Evolutionary conservation across 2,329 filamentous ascomycete genomes (phyloP), one percentile per base, ranked within the genome.

Genomic region (Tricladium varicosporioides): DNA sequence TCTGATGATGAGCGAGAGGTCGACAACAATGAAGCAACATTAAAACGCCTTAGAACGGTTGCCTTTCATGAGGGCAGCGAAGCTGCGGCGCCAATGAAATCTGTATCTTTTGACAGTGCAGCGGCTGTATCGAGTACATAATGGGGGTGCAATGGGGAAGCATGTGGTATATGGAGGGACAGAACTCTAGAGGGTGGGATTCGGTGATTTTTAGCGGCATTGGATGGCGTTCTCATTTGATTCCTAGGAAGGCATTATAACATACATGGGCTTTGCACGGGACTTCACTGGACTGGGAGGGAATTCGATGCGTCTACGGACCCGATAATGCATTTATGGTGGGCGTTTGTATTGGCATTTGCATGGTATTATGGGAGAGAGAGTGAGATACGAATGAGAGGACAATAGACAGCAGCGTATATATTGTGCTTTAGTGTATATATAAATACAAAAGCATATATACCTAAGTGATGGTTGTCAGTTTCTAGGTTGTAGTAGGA

Each of bases 131-230:
- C 36, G 22, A n/a, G 36, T 48, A n/a, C 31, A 49, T 42, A 53
- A n/a, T n/a, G 32, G 33, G 19, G 27, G n/a, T n/a, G n/a, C n/a
- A n/a, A n/a, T n/a, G n/a, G n/a, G n/a, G n/a, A n/a, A n/a, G n/a
- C n/a, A n/a, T n/a, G n/a, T n/a, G 14, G 42, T 44, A 56, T 51
- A 22, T 44, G 33, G 16, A 36, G 43, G 19, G 42, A 13, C n/a
- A 27, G 15, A 10, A 15, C 9, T 27, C n/a, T 40, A 27, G 44
- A 36, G 22, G 16, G 33, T 13, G 48, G 48, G 19, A 44, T 13
- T 32, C 27, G 43, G 52, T 53, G 33, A 15, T 16, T 43, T 60
- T 59, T 60, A 60, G 59, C 59, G 45, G 40, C 48, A 57, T 53
- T 47, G 53, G 15, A 51, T 52, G 54, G 51, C 51, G 51, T 54